Evolutionary conservation across 192 early-diverging fungal genomes (phyloP).

Genomic region (Coemansia sp.): DNA sequence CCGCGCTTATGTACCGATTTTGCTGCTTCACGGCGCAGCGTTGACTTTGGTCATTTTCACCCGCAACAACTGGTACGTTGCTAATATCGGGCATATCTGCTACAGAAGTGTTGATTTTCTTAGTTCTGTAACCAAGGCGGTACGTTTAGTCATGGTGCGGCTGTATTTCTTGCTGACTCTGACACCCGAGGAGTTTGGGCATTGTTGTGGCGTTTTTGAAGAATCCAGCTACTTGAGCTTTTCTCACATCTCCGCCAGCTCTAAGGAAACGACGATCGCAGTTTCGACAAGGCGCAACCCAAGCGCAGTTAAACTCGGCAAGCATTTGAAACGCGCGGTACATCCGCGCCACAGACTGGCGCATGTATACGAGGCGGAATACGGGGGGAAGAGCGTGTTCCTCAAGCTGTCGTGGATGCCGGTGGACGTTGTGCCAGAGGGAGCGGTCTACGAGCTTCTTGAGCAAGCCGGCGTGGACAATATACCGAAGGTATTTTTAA

Average conservation of each 20-base stretch:
- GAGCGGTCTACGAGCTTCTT: slow-evolving; percentile 10
- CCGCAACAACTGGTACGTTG: slow-evolving; percentile 6
- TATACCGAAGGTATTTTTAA: not conserved
- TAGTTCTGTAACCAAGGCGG: not conserved
- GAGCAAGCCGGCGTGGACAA: not conserved
- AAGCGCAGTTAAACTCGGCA: not conserved
- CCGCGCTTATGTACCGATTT: slow-evolving; percentile 12
- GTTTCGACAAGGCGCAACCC: not conserved
- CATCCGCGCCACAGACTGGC: not conserved
- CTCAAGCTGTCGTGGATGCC: slow-evolving; percentile 14
- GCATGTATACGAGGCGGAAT: not conserved
- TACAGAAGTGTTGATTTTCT: not conserved
- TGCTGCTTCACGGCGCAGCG: slow-evolving; percentile 12
- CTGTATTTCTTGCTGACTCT: not conserved
- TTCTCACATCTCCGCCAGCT: not conserved
- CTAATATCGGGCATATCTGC: slow-evolving; percentile 7
- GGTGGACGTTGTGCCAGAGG: not conserved
- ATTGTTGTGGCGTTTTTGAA: not conserved
- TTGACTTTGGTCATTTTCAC: slow-evolving; percentile 25
- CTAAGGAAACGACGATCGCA: not conserved
- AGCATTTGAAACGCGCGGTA: not conserved
- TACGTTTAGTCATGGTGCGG: not conserved
- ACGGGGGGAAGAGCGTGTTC: not conserved
- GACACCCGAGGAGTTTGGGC: not conserved
- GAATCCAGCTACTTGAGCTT: not conserved